Evolutionary conservation across 2,329 filamentous ascomycete genomes (phyloP), one percentile per base, ranked within the genome.

Genomic region (Coniella vitis): DNA sequence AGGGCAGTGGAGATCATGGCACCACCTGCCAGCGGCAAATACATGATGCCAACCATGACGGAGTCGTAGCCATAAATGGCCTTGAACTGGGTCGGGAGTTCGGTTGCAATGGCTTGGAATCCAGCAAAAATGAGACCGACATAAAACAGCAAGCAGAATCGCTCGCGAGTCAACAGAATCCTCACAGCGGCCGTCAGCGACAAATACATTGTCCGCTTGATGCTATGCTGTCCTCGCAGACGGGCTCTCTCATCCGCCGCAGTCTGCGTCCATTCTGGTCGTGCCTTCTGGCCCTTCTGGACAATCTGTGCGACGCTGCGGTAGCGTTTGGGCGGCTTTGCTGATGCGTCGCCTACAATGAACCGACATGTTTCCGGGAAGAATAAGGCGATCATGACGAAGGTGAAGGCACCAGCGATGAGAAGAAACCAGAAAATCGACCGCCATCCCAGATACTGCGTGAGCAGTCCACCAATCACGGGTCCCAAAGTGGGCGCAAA

Each of bases 371-470:
- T 71, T 47, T 71, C 66, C 0, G 75, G 76, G 10, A 76, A 63
- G 25, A 74, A 64, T 1, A 71, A 41, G 4, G 68, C 25, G 8
- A 72, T 55, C 0, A 73, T 49, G 4, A 69, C 34, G 3, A 74
- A 57, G 1, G 72, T 64, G 1, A 67, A 63, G 1, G 59, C 61
- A 2, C 56, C 58, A 1, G 55, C 55, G 35, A 79, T 76, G 5
- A 69, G 62, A n/a, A 81, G 59, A 39, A 78, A 77, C 74, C 75
- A 80, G 56, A 81, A 81, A 12, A 73, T 72, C 21, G 68, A 69
- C 44, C 70, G 63, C 77, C 77, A 81, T 3, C 74, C 74, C 0
- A 75, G 61, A 47, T 67, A 75, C 48, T 76, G 66, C 8, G 67
- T 67, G 20, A 82, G 59, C 1, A 77, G 55, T 2, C 77, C 78